Conservation (phyloP, 441 rosid species). For the Gossypium lobatum region DNA sequence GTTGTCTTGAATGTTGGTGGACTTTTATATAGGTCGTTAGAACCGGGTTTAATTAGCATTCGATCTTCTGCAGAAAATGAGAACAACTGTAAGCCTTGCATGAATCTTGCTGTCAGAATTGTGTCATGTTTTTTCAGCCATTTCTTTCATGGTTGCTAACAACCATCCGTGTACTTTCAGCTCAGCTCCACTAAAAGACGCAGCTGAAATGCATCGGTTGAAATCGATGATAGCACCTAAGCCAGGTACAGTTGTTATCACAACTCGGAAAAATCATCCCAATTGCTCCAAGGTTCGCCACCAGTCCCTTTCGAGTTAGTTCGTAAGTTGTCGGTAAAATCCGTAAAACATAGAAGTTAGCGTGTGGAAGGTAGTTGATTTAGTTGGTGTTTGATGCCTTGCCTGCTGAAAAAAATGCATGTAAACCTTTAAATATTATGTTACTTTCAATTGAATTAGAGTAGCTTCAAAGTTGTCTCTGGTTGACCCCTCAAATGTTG, state of each 20-base stretch:
- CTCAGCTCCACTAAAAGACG: constrained; percentile 23
- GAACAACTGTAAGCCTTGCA: not conserved
- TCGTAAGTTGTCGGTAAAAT: not conserved
- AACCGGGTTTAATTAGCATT: not conserved
- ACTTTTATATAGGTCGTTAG: not conserved
- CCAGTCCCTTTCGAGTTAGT: not conserved
- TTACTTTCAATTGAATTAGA: not conserved
- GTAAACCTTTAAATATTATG: not conserved
- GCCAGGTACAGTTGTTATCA: constrained; percentile 5
- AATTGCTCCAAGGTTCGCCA: not conserved
- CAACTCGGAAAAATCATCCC: not conserved
- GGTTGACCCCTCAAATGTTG: not conserved
- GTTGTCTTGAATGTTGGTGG: not conserved
- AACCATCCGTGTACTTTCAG: constrained; percentile 18
- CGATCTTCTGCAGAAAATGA: not conserved
- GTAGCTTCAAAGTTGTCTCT: not conserved
- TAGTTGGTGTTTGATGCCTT: not conserved
- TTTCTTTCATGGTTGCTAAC: not conserved
- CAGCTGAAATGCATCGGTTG: constrained; percentile 10
- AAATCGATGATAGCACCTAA: constrained; percentile 17
- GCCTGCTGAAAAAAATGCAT: not conserved
- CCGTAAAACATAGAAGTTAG: not conserved
- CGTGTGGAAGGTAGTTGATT: not conserved
- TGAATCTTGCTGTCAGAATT: not conserved
- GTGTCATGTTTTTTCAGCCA: not conserved